These are phyloP conservation scores for Plasmodium gonderi DNA, from an alignment of 169 alveolate species.

Conservation along the genomic window DNA sequence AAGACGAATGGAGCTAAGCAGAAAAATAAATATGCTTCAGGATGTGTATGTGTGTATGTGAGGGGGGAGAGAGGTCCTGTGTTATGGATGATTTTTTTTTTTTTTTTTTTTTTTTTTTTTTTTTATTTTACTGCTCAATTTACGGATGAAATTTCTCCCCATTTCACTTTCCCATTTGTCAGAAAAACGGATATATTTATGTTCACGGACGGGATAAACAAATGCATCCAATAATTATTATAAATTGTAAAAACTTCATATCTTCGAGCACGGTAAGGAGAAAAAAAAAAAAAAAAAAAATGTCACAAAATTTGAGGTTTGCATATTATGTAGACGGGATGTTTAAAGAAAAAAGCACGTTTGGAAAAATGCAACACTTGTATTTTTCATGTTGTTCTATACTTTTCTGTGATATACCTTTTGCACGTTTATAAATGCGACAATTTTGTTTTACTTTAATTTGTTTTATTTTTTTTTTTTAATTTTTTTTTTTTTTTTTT, in stretches of 20 bases:
- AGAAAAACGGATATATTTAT: conserved; percentile 81
- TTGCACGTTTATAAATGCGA: background rate
- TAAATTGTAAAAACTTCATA: conserved; percentile 59
- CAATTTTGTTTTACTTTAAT: no score
- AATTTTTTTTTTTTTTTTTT: background rate
- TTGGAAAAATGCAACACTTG: no score
- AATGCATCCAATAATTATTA: conserved; percentile 82
- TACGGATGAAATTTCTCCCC: no score
- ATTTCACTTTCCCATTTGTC: no score
- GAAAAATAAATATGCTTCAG: no score
- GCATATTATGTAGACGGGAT: no score
- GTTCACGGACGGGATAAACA: conserved; percentile 83
- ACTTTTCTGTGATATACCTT: no score
- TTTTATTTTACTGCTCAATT: background rate
- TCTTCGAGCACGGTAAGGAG: conserved; percentile 20
- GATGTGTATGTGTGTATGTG: no score
- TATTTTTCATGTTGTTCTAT: no score
- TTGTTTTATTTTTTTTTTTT: background rate
- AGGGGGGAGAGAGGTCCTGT: background rate
- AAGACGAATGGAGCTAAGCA: background rate
- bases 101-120: background rate
- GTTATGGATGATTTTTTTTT: conserved; percentile 16
- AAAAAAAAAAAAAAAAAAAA: background rate
- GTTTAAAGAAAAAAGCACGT: no score
- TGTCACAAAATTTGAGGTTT: no score